These are phyloP conservation scores for Penicillium subrubescens DNA, from an alignment of 495 filamentous ascomycete species.

Conservation along the genomic window DNA sequence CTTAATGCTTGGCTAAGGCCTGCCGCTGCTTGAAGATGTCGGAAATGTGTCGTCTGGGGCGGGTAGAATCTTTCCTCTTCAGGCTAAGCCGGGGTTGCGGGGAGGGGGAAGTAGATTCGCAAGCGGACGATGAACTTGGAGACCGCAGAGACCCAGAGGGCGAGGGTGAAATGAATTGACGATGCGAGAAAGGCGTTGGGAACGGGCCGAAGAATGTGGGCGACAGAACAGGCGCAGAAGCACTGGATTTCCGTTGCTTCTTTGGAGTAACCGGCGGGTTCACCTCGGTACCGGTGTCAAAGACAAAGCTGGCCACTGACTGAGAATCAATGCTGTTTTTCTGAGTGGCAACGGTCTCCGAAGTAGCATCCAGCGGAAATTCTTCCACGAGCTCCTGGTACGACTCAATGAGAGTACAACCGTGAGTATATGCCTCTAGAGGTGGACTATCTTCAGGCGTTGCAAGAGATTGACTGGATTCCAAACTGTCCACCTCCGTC, in stretches of 20 bases:
- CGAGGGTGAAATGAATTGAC: neutral
- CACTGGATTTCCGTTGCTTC: neutral
- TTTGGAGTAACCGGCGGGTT: neutral
- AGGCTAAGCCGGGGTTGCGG: neutral
- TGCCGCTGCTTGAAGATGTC: conserved; percentile 4
- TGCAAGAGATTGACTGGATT: neutral
- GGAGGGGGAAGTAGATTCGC: neutral
- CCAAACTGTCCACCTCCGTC: conserved; percentile 2
- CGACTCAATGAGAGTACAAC: conserved; percentile 5
- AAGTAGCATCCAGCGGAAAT: neutral
- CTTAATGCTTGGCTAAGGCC: neutral
- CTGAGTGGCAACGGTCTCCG: neutral
- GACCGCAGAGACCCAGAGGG: neutral
- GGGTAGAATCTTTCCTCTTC: neutral
- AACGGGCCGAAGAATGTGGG: conserved; percentile 1
- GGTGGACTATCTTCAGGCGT: neutral
- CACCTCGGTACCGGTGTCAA: neutral
- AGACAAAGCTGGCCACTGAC: neutral
- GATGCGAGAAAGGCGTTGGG: conserved; percentile 6
- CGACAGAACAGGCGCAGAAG: neutral
- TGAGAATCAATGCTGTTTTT: neutral
- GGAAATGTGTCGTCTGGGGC: neutral
- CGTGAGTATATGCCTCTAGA: neutral
- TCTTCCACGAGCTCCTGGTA: conserved; percentile 8
- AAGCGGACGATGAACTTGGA: neutral